Base-by-base conservation (phyloP, 1,284 basidiomycete species). In the Ustilago trichophora region DNA sequence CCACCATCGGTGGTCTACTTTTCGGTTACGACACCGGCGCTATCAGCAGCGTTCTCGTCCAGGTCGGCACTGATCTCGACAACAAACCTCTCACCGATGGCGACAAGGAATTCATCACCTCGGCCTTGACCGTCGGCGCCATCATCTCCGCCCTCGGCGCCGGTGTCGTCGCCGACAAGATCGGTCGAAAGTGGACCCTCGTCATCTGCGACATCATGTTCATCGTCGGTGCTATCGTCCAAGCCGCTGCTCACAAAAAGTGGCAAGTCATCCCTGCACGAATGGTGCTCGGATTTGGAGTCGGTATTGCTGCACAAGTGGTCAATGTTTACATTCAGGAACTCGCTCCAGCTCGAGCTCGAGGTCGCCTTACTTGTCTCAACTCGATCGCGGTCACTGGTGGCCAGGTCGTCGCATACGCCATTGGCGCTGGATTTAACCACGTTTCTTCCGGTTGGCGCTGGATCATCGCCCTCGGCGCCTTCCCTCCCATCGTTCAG, bases 251-350 rank as follows among this genome's bases (percentile, higher is more conserved):
- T 11, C 78, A 80, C 25, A 78, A 75, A 51, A 75, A 82, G 19
- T 65, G 77, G 21, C 80, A 77, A 43, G 57, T 83, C 32, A 73
- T 82, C 36, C 80, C 78, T 7, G 83, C 80, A 12, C 75, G 84
- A 4, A 70, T 84, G 21, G 44, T 85, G 6, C 75, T 85, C 18
- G 84, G 84, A 3, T 43, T 82, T 9, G 83, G 80, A 6, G 79
- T 83, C 22, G 77, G 81, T 1, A 75, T 82, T 0, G 80, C 82
- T 8, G 76, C 80, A 1, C 77, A 75, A 26, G 66, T 82, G 19
- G 77, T 81, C 1, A 82, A 83, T 3, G 62, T 83, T 9, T 83
- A 81, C 59, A 80, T 84, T 43, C 77, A 75, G 35, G 83, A 84
- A 48, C 55, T 83, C 0, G 74, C 82, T 1, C 83, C 83, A 0